A percentile compares a stretch with the other conserved stretches of the same genome.
Conservation (phyloP, 1,284 basidiomycete genomes). For the Apiotrichum porosum region DNA sequence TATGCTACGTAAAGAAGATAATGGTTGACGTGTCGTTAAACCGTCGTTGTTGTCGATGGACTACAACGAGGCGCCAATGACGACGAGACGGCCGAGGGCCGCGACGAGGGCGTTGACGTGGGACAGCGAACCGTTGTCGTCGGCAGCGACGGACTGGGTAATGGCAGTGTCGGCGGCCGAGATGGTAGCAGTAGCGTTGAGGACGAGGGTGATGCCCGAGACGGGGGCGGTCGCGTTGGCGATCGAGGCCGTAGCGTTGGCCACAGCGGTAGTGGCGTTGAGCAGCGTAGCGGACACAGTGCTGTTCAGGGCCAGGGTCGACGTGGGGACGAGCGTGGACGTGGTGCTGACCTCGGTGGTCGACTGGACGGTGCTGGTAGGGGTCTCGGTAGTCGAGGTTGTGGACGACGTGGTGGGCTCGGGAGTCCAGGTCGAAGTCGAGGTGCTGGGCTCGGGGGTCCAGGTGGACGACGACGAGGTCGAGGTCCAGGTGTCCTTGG, state of each 20-base stretch:
- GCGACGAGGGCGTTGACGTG: conserved; percentile 3
- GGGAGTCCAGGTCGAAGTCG: background rate
- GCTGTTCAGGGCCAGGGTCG: background rate
- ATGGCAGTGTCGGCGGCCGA: background rate
- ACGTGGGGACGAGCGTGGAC: background rate
- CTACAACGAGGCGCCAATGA: background rate
- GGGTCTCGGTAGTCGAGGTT: background rate
- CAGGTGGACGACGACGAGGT: background rate
- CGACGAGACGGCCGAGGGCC: conserved; percentile 4
- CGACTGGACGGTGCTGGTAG: background rate
- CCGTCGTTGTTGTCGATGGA: too few species aligned
- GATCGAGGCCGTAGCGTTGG: background rate
- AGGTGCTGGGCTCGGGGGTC: background rate
- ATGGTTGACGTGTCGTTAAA: too few species aligned
- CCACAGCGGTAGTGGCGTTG: background rate
- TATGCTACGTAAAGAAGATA: too few species aligned
- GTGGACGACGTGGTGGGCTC: background rate
- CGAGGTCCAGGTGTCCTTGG: background rate
- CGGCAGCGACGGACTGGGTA: background rate
- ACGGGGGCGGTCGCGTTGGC: background rate
- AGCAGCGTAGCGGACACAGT: background rate
- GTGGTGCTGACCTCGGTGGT: background rate
- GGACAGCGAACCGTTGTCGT: conserved; percentile 5
- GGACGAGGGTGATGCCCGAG: background rate
- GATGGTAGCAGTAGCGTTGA: background rate